phyloP scores from a whole-genome alignment of 176 grass and related monocot genomes.

The Musa schizocarpa region DNA sequence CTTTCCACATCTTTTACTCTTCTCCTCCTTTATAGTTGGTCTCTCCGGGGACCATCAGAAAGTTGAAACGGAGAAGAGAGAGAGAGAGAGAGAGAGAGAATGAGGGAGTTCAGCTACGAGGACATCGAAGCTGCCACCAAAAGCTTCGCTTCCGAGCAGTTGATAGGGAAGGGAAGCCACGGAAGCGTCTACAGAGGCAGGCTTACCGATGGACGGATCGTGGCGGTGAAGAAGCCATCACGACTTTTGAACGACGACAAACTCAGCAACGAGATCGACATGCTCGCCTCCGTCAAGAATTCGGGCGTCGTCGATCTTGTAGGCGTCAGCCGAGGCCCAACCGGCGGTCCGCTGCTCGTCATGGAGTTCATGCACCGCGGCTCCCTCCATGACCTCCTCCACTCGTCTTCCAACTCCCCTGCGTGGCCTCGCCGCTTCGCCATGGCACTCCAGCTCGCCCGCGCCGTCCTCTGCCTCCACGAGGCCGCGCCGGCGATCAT shows the following conservation, averaged over 20 bases:
- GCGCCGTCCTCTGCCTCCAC: conserved; percentile 53
- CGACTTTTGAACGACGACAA: conserved; percentile 42
- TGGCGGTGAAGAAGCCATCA: conserved; percentile 62
- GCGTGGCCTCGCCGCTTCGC: conserved; percentile 52
- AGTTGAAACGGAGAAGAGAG: too few species aligned
- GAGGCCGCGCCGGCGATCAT: conserved; percentile 37
- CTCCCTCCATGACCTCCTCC: conserved; percentile 80
- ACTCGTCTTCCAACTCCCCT: conserved; percentile 36
- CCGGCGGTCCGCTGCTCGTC: conserved; percentile 33
- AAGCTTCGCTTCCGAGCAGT: conserved; percentile 48
- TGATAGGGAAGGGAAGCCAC: conserved; percentile 90
- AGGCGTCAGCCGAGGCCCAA: conserved; percentile 19
- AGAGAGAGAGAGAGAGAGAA: not conserved
- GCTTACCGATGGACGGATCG: conserved; percentile 25
- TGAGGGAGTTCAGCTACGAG: conserved; percentile 70
- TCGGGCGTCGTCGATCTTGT: conserved; percentile 50
- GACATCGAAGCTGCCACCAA: conserved; percentile 67
- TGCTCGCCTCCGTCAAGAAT: conserved; percentile 44
- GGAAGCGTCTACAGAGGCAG: conserved; percentile 69
- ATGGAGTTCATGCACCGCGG: conserved; percentile 82
- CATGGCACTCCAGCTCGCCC: conserved; percentile 62
- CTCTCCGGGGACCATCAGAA: too few species aligned
- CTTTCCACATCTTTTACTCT: not conserved
- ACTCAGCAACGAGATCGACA: conserved; percentile 68
- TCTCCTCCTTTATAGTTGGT: not conserved